These are phyloP conservation scores for Apophysomyces ossiformis DNA, from an alignment of 371 early-diverging fungal species.

Conservation along the genomic window DNA sequence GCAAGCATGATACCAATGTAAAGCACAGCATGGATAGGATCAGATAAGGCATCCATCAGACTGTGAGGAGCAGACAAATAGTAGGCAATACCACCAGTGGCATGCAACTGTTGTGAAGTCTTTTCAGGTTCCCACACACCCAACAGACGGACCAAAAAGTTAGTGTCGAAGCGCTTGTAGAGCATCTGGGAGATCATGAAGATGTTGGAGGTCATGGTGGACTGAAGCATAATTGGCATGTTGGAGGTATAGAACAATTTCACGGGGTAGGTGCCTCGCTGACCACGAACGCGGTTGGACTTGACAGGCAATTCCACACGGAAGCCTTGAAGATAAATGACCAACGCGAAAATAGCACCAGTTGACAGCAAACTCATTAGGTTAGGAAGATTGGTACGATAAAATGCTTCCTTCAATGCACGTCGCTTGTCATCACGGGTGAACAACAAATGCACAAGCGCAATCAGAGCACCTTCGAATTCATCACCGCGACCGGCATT, in stretches of 20 bases:
- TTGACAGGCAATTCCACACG: constrained; percentile 99
- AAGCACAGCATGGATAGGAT: constrained; percentile 96
- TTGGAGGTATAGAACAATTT: constrained; percentile 99
- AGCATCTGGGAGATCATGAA: constrained; percentile 97
- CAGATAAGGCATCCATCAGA: constrained; percentile 79
- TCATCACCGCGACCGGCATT: constrained; percentile 98
- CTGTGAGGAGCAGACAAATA: constrained; percentile 97
- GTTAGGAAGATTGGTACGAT: constrained; percentile 97
- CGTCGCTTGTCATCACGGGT: constrained; percentile 97
- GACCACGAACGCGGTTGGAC: constrained; percentile 95
- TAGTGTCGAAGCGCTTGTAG: constrained; percentile 94
- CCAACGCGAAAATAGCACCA: constrained; percentile 89
- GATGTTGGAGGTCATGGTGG: constrained; percentile 94
- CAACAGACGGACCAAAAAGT: constrained; percentile 91
- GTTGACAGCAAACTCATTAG: constrained; percentile 94
- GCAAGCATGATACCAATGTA: constrained; percentile 93
- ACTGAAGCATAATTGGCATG: constrained; percentile 99
- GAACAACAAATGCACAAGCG: constrained; percentile 95
- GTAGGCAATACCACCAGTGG: constrained; percentile 96
- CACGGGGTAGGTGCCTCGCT: constrained; percentile 97
- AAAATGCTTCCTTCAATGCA: constrained; percentile 98
- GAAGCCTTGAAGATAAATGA: constrained; percentile 99
- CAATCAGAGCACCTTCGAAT: constrained; percentile 97
- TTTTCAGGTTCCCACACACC: constrained; percentile 98
- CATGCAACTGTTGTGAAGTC: constrained; percentile 88